phyloP scores from a whole-genome alignment of 495 filamentous ascomycete genomes.

The Talaromyces thailandensis region DNA sequence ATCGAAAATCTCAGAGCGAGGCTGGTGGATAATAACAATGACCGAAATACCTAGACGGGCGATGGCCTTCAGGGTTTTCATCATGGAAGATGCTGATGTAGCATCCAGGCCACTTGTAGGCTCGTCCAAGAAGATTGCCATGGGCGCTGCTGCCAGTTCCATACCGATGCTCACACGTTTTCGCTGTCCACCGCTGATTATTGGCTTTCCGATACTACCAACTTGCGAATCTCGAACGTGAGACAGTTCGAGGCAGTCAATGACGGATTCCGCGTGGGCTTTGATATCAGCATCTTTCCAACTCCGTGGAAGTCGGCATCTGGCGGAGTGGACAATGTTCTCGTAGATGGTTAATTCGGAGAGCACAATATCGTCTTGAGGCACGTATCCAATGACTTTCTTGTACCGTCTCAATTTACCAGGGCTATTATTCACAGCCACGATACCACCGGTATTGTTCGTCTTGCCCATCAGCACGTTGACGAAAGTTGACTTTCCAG shows the following conservation, averaged over 20 bases:
- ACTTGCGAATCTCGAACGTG: constrained; percentile 63
- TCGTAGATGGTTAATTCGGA: constrained; percentile 43
- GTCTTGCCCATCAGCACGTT: constrained; percentile 46
- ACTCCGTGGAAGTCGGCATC: constrained; percentile 23
- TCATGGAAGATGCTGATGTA: constrained; percentile 54
- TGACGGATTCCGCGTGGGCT: constrained; percentile 32
- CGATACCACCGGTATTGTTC: constrained; percentile 16
- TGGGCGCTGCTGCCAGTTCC: constrained; percentile 55
- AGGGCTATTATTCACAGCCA: background rate
- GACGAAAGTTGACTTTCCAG: constrained; percentile 34
- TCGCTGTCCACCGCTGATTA: constrained; percentile 71
- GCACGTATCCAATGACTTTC: constrained; percentile 43
- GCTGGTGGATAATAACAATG: constrained; percentile 71
- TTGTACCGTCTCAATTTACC: background rate
- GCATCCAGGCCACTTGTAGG: constrained; percentile 68
- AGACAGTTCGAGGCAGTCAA: constrained; percentile 25
- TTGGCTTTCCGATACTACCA: constrained; percentile 57
- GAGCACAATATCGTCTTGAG: constrained; percentile 42
- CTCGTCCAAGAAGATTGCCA: constrained; percentile 66
- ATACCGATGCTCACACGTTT: constrained; percentile 42
- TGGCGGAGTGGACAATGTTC: constrained; percentile 45
- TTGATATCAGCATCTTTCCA: constrained; percentile 20
- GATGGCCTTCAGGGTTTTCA: constrained; percentile 55
- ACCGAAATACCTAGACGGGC: constrained; percentile 61
- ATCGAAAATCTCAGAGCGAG: constrained; percentile 64